Conservation (phyloP, 305 asterid genomes). For the Fraxinus albicans region DNA sequence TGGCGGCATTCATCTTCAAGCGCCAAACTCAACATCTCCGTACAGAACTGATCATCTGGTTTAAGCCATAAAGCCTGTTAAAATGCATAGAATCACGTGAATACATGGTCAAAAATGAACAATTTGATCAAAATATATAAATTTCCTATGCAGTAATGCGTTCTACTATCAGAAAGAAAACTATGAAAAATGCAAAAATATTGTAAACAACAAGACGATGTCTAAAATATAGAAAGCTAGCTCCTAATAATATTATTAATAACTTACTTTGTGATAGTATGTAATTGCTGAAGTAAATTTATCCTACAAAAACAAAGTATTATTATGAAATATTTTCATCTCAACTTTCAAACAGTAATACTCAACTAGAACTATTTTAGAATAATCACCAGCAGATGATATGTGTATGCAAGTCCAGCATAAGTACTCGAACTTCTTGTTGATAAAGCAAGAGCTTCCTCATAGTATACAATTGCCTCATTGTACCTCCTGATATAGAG, state of each 20-base stretch:
- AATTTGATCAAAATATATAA: background rate
- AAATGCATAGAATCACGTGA: background rate
- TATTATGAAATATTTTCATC: background rate
- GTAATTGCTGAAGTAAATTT: slow-evolving; percentile 75
- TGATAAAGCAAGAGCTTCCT: slow-evolving; percentile 92
- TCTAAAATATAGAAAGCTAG: background rate
- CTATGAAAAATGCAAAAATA: background rate
- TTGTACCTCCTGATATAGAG: slow-evolving; percentile 67
- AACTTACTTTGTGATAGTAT: slow-evolving; percentile 83
- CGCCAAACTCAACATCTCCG: slow-evolving; percentile 87
- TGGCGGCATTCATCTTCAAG: slow-evolving; percentile 74
- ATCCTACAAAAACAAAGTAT: slow-evolving; percentile 53
- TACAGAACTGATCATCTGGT: slow-evolving; percentile 80
- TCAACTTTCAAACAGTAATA: background rate
- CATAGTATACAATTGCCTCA: slow-evolving; percentile 79
- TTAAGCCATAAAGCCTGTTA: slow-evolving; percentile 86
- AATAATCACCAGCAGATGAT: slow-evolving; percentile 71
- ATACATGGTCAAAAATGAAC: background rate
- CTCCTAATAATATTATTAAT: background rate
- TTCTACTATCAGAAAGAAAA: background rate
- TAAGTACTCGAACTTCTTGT: slow-evolving; percentile 85
- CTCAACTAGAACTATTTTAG: background rate
- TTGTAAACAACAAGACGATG: background rate
- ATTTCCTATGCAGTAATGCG: background rate
- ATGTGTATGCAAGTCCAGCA: slow-evolving; percentile 95